These are phyloP conservation scores for Colletotrichum cereale DNA, from an alignment of 2,329 filamentous ascomycete species.

Conservation along the genomic window DNA sequence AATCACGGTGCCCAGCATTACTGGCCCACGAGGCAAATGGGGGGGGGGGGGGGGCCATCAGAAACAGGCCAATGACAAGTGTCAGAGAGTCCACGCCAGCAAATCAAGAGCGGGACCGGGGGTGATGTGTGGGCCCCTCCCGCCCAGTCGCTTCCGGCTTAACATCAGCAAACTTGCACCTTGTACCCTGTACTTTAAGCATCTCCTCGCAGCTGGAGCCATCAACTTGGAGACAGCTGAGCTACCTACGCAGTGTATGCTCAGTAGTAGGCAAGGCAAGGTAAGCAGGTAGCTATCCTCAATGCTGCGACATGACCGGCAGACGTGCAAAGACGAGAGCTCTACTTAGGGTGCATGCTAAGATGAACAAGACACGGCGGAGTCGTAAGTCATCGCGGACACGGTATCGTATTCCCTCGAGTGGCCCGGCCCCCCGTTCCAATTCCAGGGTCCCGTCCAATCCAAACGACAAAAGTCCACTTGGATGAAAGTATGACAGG, in stretches of 20 bases:
- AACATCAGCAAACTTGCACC: constrained; percentile 28
- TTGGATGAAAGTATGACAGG: constrained; percentile 21
- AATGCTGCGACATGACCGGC: constrained; percentile 6
- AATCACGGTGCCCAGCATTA: constrained; percentile 37
- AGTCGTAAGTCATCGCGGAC: not conserved
- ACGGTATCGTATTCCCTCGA: not conserved
- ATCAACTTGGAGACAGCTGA: not conserved
- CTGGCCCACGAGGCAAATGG: constrained; percentile 27
- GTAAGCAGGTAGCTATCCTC: not conserved
- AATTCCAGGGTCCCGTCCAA: constrained; percentile 2
- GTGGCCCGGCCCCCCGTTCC: not conserved
- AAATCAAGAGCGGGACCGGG: constrained; percentile 31
- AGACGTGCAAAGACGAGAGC: not conserved
- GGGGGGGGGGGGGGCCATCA: constrained; percentile 3
- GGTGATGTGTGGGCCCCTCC: not conserved
- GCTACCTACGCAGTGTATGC: too few relatives aligned
- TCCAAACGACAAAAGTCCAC: constrained; percentile 15
- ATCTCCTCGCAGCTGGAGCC: not conserved
- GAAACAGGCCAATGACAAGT: constrained; percentile 16
- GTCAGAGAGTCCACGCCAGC: constrained; percentile 1
- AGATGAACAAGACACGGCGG: too few relatives aligned
- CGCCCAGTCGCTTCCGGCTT: constrained; percentile 31
- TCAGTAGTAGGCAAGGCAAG: too few relatives aligned
- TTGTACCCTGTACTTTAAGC: constrained; percentile 2
- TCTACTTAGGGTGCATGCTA: not conserved